Base-by-base conservation (phyloP, 78 protist species). In the slime mould (Dictyostelium discoideum) region DNA sequence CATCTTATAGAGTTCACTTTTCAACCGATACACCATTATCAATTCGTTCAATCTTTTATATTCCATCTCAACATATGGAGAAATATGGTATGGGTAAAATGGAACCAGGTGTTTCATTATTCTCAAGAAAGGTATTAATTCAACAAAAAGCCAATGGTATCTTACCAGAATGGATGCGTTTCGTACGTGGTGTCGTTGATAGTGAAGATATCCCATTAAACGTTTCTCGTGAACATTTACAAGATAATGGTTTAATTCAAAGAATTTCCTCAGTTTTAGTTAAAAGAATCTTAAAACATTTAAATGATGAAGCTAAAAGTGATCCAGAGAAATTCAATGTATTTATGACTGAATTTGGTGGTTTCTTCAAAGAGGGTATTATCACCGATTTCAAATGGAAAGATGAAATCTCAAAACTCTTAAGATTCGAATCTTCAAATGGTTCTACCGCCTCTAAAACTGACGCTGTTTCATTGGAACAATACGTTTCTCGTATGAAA, bases 181-280 rank as follows among this genome's bases (percentile, higher is more conserved):
- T 96, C 73, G 86, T 98, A 44, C 86, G 93, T 11, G 99, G 99
- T 39, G 99, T 97, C 14, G 98, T 98, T 20, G 99, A 98, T 85
- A 85, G 96, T 26, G 99, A 98, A 82, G 99, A 98, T 65, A 63
- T 99, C n/a, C 99, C 99, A 16, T 94, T 99, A 26, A 98, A 98
- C 85, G 93, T 99, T 11, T 92, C 98, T 22, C 98, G 99, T 39
- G 99, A 99, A 94, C 92, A 69, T 74, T 69, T 92, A 14, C 99
- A 98, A 96, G 99, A 98, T 96, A 82, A 80, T 26, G 94, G 96
- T 39, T 85, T 98, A 40, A 96, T 98, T 92, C 77, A 54, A 67
- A 50, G 87, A 42, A 73, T 98, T 39, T 20, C 67, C 0, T 9
- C 48, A 5, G 95, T 96, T 39, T 78, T 96, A 39, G 85, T 95